Base-by-base conservation (phyloP, 352 stramenopile genomes). In the Phytophthora chlamydospora region DNA sequence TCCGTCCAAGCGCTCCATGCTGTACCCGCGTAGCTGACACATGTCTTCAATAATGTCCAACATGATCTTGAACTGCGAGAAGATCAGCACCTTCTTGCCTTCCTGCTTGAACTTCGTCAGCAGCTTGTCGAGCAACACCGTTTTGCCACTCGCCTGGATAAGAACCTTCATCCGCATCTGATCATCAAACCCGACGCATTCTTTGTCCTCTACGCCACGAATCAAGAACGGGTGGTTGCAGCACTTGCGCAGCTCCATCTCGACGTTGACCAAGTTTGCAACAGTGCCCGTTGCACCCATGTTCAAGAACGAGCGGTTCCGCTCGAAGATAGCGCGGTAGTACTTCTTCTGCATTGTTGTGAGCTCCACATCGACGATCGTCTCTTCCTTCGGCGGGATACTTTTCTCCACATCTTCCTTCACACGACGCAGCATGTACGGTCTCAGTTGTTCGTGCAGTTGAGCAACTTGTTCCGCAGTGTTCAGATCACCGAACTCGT, bases 351-450 rank as follows among this genome's bases (percentile, higher is more conserved):
- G 98, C 71, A 99, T 90, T 13, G 93, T 98, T 34, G 98, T 99
- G n/a, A 99, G 83, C 72, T 99, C 98, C 14, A 99, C 98, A 83
- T 99, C 97, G 64, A 99, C 98, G 35, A 99, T 96, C n/a, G 98
- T 99, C 73, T 99, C 98, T 74, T 99, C 96, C 61, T 98, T 98
- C 19, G 92, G 88, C 8, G 96, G 96, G 58, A 99, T 99, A 71
- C 98, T 98, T 76, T 99, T 99, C 39, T 99, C 98, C 6, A 99
- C 98, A 79, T 99, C 98, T 80, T 99, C 97, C 73, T 99, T 99
- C 11, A 99, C 95, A 52, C 98, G 95, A 46, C 98, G 95, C 48
- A 99, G 80, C 94, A 99, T 98, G 68, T 98, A 99, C 16, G 98
- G 98, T 38, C 95, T 97, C 54, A 99, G 88, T 62, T 98, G 94